Evolutionary conservation across 441 rosid species (phyloP).

Genomic region (Erodium moschatum): DNA sequence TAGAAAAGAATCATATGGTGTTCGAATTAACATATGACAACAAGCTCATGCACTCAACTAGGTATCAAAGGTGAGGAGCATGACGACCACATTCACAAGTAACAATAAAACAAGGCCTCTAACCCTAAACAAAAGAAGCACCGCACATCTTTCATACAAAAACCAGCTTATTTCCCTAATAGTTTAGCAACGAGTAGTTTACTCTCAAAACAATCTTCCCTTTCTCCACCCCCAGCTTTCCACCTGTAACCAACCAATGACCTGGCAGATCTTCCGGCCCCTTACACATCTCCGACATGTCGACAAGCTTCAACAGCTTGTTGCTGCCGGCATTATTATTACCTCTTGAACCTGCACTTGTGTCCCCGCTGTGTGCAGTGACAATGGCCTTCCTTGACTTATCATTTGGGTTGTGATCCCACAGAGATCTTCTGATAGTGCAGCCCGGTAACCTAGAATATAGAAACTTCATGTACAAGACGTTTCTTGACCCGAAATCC

Average conservation of each 20-base stretch:
- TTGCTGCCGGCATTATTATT: conserved; percentile 10
- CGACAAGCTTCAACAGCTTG: conserved; percentile 56
- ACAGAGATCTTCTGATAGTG: conserved; percentile 61
- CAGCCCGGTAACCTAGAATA: conserved; percentile 72
- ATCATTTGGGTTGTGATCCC: conserved; percentile 65
- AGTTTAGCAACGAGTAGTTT: conserved; percentile 66
- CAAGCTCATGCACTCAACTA: background rate
- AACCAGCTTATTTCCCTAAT: conserved; percentile 19
- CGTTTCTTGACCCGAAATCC: conserved; percentile 66
- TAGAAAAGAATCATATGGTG: background rate
- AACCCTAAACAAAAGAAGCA: conserved; percentile 5
- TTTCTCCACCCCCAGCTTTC: conserved; percentile 67
- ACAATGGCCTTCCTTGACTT: conserved; percentile 29
- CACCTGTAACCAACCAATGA: conserved; percentile 80
- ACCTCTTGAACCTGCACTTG: too few species aligned
- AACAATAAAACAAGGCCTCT: background rate
- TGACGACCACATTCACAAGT: background rate
- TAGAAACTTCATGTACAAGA: conserved; percentile 55
- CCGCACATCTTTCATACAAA: conserved; percentile 4
- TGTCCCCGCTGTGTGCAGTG: background rate
- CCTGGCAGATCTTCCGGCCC: conserved; percentile 71
- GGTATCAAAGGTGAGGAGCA: background rate
- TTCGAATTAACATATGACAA: background rate
- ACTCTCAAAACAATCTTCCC: conserved; percentile 62
- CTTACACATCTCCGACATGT: conserved; percentile 51